Evolutionary conservation across 768 basidiomycete genomes (phyloP).

Genomic region (Russula foetens): DNA sequence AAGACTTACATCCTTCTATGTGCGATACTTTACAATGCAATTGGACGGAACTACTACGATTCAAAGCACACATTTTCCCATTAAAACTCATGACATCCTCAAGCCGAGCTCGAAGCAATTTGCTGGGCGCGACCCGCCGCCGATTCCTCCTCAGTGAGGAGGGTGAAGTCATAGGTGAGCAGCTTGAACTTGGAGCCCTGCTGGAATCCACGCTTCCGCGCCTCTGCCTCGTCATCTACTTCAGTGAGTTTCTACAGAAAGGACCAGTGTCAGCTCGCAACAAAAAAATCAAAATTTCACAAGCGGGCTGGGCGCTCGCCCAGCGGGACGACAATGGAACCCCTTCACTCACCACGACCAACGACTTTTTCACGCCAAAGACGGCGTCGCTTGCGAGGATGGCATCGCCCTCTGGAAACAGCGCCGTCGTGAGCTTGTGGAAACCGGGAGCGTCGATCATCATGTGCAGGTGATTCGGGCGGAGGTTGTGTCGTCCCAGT

Average conservation of each 20-base stretch:
- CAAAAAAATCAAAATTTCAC: not conserved
- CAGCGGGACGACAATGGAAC: not conserved
- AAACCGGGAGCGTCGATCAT: slow-evolving; percentile 64
- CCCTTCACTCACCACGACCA: slow-evolving; percentile 55
- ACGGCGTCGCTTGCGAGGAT: slow-evolving; percentile 67
- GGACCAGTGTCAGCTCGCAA: not conserved
- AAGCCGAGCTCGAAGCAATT: not conserved
- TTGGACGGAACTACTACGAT: not conserved
- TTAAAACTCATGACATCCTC: not conserved
- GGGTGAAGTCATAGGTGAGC: slow-evolving; percentile 38
- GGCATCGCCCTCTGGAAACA: slow-evolving; percentile 64
- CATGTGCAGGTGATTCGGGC: slow-evolving; percentile 77
- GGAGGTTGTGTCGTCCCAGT: slow-evolving; percentile 62
- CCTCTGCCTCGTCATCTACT: slow-evolving; percentile 45
- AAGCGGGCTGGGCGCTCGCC: not conserved
- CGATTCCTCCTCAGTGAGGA: slow-evolving; percentile 38
- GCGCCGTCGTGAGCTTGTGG: slow-evolving; percentile 61
- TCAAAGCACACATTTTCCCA: not conserved
- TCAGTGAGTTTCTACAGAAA: slow-evolving; percentile 36
- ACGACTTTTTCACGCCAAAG: slow-evolving; percentile 74
- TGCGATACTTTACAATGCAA: not conserved
- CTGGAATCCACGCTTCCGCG: slow-evolving; percentile 47
- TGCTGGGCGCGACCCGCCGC: slow-evolving; percentile 23
- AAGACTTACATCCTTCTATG: not conserved
- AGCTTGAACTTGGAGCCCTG: slow-evolving; percentile 40